Evolutionary conservation across 2,329 filamentous ascomycete species (phyloP).

Genomic region (Calonectria henricotiae): DNA sequence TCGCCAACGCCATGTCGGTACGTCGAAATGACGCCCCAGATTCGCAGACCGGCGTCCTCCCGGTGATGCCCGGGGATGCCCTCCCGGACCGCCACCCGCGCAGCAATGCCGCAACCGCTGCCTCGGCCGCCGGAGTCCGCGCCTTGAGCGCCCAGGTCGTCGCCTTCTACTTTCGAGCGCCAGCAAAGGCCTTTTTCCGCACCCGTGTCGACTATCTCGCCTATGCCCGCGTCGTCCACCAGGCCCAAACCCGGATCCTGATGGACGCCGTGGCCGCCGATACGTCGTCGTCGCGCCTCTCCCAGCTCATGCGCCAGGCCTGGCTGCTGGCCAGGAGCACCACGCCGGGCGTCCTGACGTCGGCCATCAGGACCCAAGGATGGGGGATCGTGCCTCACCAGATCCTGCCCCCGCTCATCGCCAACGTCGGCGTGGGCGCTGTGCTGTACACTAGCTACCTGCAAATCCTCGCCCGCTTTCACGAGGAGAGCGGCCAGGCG

Average conservation of each 20-base stretch:
- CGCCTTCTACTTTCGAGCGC: conserved; percentile 92
- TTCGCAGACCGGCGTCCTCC: conserved; percentile 59
- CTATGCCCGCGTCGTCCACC: conserved; percentile 70
- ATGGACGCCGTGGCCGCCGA: conserved; percentile 58
- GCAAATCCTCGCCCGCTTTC: conserved; percentile 77
- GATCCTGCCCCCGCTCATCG: conserved; percentile 82
- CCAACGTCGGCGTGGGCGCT: conserved; percentile 82
- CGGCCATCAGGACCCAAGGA: conserved; percentile 79
- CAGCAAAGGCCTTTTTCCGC: conserved; percentile 93
- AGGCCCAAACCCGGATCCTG: conserved; percentile 62
- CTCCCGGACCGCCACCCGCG: conserved; percentile 66
- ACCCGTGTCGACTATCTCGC: conserved; percentile 88
- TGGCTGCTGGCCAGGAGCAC: conserved; percentile 74
- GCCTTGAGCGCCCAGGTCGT: conserved; percentile 88
- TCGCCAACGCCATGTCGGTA: conserved; percentile 56
- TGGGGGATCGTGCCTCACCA: conserved; percentile 84
- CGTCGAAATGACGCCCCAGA: conserved; percentile 56
- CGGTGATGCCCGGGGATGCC: conserved; percentile 62
- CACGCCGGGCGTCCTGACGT: conserved; percentile 79
- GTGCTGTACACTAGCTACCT: conserved; percentile 85
- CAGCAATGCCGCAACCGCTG: conserved; percentile 76
- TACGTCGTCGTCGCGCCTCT: conserved; percentile 55
- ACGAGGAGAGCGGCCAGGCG: conserved; percentile 74
- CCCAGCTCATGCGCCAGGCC: conserved; percentile 59
- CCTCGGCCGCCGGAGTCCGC: conserved; percentile 88